These are phyloP conservation scores for Didymella glomerata DNA, from an alignment of 2,329 filamentous ascomycete species.

Conservation along the genomic window DNA sequence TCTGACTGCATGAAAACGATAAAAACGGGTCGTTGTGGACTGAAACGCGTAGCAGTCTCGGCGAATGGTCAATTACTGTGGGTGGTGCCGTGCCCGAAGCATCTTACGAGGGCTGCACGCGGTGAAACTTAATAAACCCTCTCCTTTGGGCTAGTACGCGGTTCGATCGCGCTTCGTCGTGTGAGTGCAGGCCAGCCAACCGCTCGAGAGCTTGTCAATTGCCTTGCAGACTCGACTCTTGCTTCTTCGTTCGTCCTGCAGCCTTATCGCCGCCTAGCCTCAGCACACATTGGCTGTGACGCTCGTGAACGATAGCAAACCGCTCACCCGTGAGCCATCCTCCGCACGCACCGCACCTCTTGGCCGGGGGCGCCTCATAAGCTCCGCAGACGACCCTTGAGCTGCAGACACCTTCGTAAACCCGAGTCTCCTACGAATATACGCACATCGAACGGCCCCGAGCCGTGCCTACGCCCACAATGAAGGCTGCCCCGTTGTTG, in stretches of 20 bases:
- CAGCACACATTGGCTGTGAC: slow-evolving; percentile 14
- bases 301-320: slow-evolving; percentile 18
- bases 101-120: slow-evolving; percentile 24
- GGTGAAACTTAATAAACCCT: slow-evolving; percentile 22
- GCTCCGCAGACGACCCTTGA: slow-evolving; percentile 14
- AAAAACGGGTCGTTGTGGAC: slow-evolving; percentile 21
- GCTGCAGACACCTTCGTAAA: slow-evolving; percentile 10
- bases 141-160: slow-evolving; percentile 32
- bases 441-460: slow-evolving; percentile 27
- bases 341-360: slow-evolving; percentile 23
- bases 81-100: slow-evolving; percentile 20
- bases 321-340: slow-evolving; percentile 22
- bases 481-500: slow-evolving; percentile 96
- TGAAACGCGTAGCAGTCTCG: slow-evolving; percentile 24
- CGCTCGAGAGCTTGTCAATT: slow-evolving; percentile 29
- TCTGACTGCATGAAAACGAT: slow-evolving; percentile 25
- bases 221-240: slow-evolving; percentile 23
- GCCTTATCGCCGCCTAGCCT: neutral
- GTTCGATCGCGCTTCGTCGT: slow-evolving; percentile 29
- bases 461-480: slow-evolving; percentile 53
- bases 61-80: slow-evolving; percentile 17
- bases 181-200: slow-evolving; percentile 26
- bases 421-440: neutral
- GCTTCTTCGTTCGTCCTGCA: slow-evolving; percentile 2
- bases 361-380: slow-evolving; percentile 19